Conservation (phyloP, 2,329 filamentous ascomycete species). For the Zymoseptoria pseudotritici region DNA sequence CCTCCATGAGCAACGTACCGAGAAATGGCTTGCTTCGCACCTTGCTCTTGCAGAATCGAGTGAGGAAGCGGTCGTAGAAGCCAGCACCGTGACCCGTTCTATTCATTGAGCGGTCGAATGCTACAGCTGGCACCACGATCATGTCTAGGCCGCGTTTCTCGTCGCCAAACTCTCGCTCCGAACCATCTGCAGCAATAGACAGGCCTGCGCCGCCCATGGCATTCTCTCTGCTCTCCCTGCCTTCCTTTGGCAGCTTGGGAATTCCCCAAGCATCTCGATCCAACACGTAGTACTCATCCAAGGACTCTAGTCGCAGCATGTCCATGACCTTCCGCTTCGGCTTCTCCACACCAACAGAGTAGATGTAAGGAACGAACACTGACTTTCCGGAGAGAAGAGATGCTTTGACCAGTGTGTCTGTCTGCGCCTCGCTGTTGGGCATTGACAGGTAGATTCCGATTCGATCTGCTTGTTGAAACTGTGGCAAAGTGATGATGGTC, state of each 20-base stretch:
- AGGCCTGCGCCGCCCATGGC: conserved; percentile 60
- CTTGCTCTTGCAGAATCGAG: conserved; percentile 52
- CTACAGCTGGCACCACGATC: conserved; percentile 86
- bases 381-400: conserved; percentile 70
- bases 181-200: conserved; percentile 30
- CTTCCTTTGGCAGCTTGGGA: conserved; percentile 65
- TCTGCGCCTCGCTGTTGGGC: conserved; percentile 80
- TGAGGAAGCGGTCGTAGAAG: conserved; percentile 92
- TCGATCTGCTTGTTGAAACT: conserved; percentile 66
- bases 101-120: conserved; percentile 69
- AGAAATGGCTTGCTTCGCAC: conserved; percentile 48
- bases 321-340: conserved; percentile 70
- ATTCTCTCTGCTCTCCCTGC: conserved; percentile 60
- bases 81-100: conserved; percentile 90
- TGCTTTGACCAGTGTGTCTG: conserved; percentile 71
- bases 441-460: conserved; percentile 91
- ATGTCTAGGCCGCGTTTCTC: conserved; percentile 58
- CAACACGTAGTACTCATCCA: conserved; percentile 71
- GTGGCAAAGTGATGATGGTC: conserved; percentile 57
- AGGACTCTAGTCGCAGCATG: conserved; percentile 72
- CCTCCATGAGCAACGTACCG: conserved; percentile 35
- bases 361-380: conserved; percentile 84
- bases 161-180: conserved; percentile 14
- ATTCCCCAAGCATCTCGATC: conserved; percentile 85
- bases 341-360: conserved; percentile 10